phyloP scores from a whole-genome alignment of 768 basidiomycete genomes.

The Chalciporus sphaerocephalus region DNA sequence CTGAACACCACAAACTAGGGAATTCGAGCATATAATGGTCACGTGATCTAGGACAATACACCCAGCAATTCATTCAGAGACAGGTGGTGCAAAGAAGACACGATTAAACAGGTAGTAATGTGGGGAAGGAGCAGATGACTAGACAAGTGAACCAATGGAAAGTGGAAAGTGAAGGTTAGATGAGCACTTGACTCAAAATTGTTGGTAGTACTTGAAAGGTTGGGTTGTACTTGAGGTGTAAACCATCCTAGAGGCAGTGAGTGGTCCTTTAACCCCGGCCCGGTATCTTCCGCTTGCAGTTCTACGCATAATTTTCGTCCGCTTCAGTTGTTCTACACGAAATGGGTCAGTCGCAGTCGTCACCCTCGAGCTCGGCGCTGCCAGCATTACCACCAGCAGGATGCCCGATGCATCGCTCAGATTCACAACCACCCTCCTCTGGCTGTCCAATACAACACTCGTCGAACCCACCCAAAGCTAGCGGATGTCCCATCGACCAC shows the following conservation, averaged over 20 bases:
- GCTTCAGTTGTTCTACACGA: neutral
- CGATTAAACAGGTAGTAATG: too few species aligned
- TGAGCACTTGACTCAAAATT: too few species aligned
- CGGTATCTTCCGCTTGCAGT: neutral
- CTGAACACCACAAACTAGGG: neutral
- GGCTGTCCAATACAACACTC: conserved; percentile 44
- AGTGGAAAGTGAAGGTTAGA: too few species aligned
- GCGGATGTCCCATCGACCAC: conserved; percentile 63
- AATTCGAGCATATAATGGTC: neutral
- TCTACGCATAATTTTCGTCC: neutral
- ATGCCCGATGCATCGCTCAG: conserved; percentile 11
- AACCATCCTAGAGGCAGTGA: too few species aligned
- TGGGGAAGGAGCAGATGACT: too few species aligned
- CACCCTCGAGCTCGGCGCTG: conserved; percentile 2
- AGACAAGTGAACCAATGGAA: too few species aligned
- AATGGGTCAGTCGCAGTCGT: conserved; percentile 15
- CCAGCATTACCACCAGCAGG: conserved; percentile 4
- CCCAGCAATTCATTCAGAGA: too few species aligned
- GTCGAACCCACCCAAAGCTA: conserved; percentile 14
- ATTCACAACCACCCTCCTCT: conserved; percentile 4
- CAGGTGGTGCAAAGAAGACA: too few species aligned
- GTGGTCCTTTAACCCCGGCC: too few species aligned
- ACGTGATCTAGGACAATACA: neutral
- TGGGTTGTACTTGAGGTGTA: too few species aligned
- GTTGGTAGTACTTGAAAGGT: too few species aligned